Evolutionary conservation across 2,329 filamentous ascomycete species (phyloP), one percentile per base, ranked within the genome.

Genomic region (Stagonosporopsis rhizophila): DNA sequence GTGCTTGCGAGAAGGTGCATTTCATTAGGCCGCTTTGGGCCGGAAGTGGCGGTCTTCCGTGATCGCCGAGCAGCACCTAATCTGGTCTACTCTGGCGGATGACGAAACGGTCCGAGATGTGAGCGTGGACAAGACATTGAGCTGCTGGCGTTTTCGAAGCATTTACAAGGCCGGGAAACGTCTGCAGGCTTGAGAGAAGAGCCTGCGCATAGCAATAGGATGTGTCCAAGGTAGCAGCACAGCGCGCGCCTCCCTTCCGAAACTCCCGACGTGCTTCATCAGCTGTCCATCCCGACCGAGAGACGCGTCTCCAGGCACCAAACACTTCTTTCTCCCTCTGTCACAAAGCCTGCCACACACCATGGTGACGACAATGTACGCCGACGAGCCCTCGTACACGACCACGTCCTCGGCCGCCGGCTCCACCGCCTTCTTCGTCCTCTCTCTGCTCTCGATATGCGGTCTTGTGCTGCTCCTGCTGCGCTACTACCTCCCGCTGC

Each of bases 401-500:
- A 78, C 77, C 74, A 79, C 80, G 53, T 78, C 83, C 64, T 87
- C 87, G 59, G 87, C 91, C 30, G 84, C 92, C 48, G 88, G 89
- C 76, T 96, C 93, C 50, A 86, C 88, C 71, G 81, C 94, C 71
- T 96, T 97, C 78, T 86, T 91, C 63, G 75, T 87, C 65, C 69
- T 91, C 68, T 85, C 92, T 58, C 83, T 96, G 35, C 78, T 93
- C 64, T 75, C 85, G 64, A 90, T 96, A 65, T 92, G 89, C 62
- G 75, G 89, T 59, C 80, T 89, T 58, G 92, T 95, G 57, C 84
- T 99, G 39, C 82, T 97, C 20, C 87, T 98, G 60, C 82, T 97
- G 56, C 89, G 95, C 70, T 88, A 92, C 80, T 99, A 93, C 78
- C 85, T 99, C 9, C 94, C 94, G 2, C 83, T 99, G 30, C 92